phyloP scores from a whole-genome alignment of 495 filamentous ascomycete genomes.

The Beverwykella pulmonaria region DNA sequence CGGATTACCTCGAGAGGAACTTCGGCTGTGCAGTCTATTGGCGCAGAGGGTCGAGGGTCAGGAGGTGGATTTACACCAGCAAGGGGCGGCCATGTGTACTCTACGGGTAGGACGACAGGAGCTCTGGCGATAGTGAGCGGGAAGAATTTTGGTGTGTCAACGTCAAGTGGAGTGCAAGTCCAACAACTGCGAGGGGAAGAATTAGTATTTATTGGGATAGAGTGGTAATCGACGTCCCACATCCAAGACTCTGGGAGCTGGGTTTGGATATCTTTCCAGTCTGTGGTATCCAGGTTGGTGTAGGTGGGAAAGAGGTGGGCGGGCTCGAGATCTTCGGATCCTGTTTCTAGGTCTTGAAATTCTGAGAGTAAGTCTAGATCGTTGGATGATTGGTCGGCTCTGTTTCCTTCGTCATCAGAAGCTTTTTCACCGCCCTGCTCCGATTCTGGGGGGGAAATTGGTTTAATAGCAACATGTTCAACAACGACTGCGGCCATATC shows the following conservation, averaged over 20 bases:
- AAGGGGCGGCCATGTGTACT: conserved; percentile 20
- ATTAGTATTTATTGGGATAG: not conserved
- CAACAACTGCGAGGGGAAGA: conserved; percentile 5
- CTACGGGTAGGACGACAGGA: conserved; percentile 21
- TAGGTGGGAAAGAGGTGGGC: not conserved
- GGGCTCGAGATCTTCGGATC: not conserved
- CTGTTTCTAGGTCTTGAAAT: not conserved
- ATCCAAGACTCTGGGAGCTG: conserved; percentile 19
- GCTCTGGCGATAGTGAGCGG: conserved; percentile 18
- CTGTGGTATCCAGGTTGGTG: not conserved
- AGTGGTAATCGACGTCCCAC: conserved; percentile 26
- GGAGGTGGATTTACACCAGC: conserved; percentile 19
- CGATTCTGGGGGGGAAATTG: not conserved
- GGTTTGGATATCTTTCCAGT: conserved; percentile 13
- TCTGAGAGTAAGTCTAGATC: not conserved
- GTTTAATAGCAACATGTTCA: not conserved
- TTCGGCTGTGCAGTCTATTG: conserved; percentile 17
- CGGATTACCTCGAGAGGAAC: conserved; percentile 7
- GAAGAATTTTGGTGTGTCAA: not conserved
- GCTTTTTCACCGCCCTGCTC: not conserved
- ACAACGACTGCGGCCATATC: not conserved
- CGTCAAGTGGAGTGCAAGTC: conserved; percentile 18
- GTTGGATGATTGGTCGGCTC: not conserved
- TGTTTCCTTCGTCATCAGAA: too few species aligned
- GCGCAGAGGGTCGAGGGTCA: conserved; percentile 16